Evolutionary conservation across 345 rosid genomes (phyloP), one percentile per base, ranked within the genome.

Genomic region (Pugionium cornutum): DNA sequence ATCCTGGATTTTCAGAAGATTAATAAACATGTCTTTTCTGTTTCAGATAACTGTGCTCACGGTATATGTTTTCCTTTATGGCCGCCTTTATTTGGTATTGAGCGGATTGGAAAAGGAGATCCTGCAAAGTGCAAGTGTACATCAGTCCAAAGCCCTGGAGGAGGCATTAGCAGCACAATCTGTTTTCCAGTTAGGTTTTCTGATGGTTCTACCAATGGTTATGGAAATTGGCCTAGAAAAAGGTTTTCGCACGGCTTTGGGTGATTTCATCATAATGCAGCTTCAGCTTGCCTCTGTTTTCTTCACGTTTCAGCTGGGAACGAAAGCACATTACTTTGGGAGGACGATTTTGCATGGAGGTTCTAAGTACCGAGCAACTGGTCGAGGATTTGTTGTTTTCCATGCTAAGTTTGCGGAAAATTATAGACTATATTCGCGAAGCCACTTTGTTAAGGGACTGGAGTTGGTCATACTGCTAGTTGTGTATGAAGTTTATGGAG

Each of bases 291-390:
- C 99, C 41, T 85, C 99, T 2, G 89, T 88, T 49, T 94, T 94
- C 81, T 94, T 94, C 69, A 88, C 97, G 4, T 94, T 94, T 80
- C 97, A 88, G 83, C 99, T 94, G 55, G 99, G 99, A 63, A 94
- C 99, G 2, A 94, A 88, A 79, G 86, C 91, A 8, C 97, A 94
- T 69, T 85, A 83, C 78, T 90, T 43, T 37, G 99, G 99, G 43
- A 90, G 92, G 77, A 90, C 97, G n/a, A 69, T 94, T 78, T 73
- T 94, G 77, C 99, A 94, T 50, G 97, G 99, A 68, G 91, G 87
- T 64, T 86, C 99, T 27, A 88, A 79, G 70, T 85, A 90, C 61
- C 75, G 87, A 68, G 92, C 99, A 29, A 90, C 89, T 10, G 96
- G 97, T 2, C 91, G 91, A 40, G 95, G 95, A 1, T 88, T 90